Evolutionary conservation across 2,329 filamentous ascomycete species (phyloP).

Genomic region (Zymoseptoria ardabiliae): DNA sequence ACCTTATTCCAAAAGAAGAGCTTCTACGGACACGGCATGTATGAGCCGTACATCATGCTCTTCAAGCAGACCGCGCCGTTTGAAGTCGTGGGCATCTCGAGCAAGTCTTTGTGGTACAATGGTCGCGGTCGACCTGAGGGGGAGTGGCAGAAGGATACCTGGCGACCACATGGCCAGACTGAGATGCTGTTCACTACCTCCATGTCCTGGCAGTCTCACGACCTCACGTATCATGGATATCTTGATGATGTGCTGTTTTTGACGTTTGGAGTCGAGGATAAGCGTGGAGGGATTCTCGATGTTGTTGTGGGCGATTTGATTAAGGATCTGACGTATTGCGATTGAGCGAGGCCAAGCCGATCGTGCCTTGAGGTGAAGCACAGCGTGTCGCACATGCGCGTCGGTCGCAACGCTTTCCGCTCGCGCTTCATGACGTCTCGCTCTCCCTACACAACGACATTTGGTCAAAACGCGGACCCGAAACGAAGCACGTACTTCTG

Average conservation of each 20-base stretch:
- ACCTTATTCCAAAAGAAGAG: conserved; percentile 49
- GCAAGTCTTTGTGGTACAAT: conserved; percentile 48
- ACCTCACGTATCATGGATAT: conserved; percentile 3
- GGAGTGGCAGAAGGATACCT: not conserved
- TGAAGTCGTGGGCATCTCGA: conserved; percentile 42
- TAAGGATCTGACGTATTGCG: conserved; percentile 2
- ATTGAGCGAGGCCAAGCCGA: not conserved
- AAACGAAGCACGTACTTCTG: no score
- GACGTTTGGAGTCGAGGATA: conserved; percentile 6
- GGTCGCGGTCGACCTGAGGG: conserved; percentile 32
- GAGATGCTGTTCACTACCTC: conserved; percentile 5
- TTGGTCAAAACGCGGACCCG: no score
- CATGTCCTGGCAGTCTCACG: conserved; percentile 1
- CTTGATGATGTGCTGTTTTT: conserved; percentile 4
- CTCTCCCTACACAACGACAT: no score
- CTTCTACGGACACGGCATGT: conserved; percentile 42
- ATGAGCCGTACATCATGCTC: conserved; percentile 48
- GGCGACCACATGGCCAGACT: conserved; percentile 4
- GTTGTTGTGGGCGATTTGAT: conserved; percentile 5
- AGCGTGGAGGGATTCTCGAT: conserved; percentile 1
- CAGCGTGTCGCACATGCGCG: no score
- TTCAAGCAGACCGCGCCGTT: conserved; percentile 44
- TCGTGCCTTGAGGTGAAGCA: not conserved
- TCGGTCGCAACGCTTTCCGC: no score
- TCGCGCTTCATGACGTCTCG: no score